phyloP scores from a whole-genome alignment of 768 basidiomycete genomes.

The Nidularia sp. region DNA sequence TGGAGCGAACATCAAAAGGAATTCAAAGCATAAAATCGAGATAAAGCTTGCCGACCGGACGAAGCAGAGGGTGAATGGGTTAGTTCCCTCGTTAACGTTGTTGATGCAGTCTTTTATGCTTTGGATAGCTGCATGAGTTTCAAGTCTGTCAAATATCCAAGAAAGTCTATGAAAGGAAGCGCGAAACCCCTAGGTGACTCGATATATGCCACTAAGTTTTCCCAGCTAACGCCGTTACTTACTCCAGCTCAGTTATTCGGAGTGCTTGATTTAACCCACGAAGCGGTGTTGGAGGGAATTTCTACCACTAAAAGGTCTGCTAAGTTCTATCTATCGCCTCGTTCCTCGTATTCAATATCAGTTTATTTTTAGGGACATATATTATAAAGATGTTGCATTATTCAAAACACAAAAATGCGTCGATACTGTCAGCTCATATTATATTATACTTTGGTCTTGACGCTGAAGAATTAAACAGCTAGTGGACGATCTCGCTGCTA shows the following conservation, averaged over 20 bases:
- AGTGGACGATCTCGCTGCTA: slow-evolving; percentile 87
- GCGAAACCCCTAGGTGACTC: slow-evolving; percentile 32
- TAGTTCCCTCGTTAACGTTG: neutral
- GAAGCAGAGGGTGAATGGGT: slow-evolving; percentile 12
- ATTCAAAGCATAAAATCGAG: slow-evolving; percentile 2
- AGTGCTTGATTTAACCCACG: slow-evolving; percentile 67
- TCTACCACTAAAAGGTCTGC: slow-evolving; percentile 59
- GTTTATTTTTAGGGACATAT: slow-evolving; percentile 68
- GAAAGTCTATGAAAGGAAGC: slow-evolving; percentile 29
- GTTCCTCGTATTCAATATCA: too few species aligned
- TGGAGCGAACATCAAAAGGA: neutral
- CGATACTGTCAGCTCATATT: slow-evolving; percentile 51
- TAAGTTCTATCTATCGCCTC: too few species aligned
- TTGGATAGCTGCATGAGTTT: slow-evolving; percentile 10
- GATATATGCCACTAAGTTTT: slow-evolving; percentile 8
- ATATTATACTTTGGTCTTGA: neutral
- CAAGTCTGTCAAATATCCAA: slow-evolving; percentile 28
- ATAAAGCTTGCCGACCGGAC: slow-evolving; percentile 1
- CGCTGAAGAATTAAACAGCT: slow-evolving; percentile 42
- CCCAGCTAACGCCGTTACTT: slow-evolving; percentile 1
- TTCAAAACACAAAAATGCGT: slow-evolving; percentile 79
- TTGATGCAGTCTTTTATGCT: neutral
- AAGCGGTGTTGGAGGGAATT: slow-evolving; percentile 49
- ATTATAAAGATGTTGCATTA: slow-evolving; percentile 77
- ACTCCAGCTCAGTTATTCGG: slow-evolving; percentile 62